Conservation (phyloP, 2,329 filamentous ascomycete species). For the Exophiala aquamarina region DNA sequence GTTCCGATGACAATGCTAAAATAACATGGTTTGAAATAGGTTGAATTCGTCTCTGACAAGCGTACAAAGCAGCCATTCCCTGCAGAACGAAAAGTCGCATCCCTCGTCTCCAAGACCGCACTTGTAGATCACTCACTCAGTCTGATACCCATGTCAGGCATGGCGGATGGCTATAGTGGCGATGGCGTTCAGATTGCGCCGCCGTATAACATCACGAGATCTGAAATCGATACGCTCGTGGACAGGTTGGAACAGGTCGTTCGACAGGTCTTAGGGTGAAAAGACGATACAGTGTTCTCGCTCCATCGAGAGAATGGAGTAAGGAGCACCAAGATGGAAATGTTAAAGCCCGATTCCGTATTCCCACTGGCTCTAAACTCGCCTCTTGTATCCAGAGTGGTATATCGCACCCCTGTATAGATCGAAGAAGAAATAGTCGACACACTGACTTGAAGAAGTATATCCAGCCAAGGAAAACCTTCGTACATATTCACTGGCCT, state of each 20-base stretch:
- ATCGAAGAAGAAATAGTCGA: no score
- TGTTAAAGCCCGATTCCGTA: no score
- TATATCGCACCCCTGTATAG: no score
- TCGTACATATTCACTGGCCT: no score
- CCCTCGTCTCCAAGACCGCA: slow-evolving; percentile 28
- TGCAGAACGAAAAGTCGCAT: slow-evolving; percentile 40
- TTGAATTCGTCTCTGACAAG: slow-evolving; percentile 60
- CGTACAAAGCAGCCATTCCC: slow-evolving; percentile 55
- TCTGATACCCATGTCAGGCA: slow-evolving; percentile 65
- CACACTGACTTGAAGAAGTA: no score
- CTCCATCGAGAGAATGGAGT: no score
- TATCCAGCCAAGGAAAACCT: no score
- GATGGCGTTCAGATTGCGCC: slow-evolving; percentile 72
- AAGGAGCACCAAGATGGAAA: no score
- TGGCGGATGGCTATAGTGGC: slow-evolving; percentile 58
- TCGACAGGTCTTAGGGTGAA: not conserved
- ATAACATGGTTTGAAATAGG: no score
- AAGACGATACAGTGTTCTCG: no score
- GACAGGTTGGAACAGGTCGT: slow-evolving; percentile 2
- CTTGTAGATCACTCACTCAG: slow-evolving; percentile 48
- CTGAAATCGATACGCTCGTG: slow-evolving; percentile 5
- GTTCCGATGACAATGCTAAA: not conserved
- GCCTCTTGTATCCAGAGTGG: no score
- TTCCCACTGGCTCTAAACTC: no score
- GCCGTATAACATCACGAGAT: slow-evolving; percentile 57